phyloP scores from a whole-genome alignment of 2,329 filamentous ascomycete genomes.

The Trichoderma cornu-damae region DNA sequence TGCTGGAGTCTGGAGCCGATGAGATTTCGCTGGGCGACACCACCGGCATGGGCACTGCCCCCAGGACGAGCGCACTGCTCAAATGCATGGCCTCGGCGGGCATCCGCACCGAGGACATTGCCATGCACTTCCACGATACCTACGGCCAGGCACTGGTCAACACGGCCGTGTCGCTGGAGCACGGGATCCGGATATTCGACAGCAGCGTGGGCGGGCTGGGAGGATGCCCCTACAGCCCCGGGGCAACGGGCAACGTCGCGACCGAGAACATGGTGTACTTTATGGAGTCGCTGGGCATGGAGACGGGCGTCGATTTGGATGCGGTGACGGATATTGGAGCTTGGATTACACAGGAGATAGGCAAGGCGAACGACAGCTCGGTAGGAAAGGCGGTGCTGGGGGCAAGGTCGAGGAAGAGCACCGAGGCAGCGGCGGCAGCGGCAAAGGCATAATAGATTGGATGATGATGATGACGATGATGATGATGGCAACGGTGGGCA shows the following conservation, averaged over 20 bases:
- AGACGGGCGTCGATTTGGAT: slow-evolving; percentile 67
- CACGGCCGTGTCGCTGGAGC: slow-evolving; percentile 68
- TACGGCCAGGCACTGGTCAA: slow-evolving; percentile 84
- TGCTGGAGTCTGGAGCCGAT: slow-evolving; percentile 83
- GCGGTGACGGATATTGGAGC: slow-evolving; percentile 62
- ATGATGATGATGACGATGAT: not conserved
- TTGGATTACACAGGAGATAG: slow-evolving; percentile 64
- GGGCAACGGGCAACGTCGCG: slow-evolving; percentile 79
- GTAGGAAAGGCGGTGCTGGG: slow-evolving; percentile 62
- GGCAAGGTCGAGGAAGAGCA: slow-evolving; percentile 36
- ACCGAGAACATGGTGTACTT: slow-evolving; percentile 82
- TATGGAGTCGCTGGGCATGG: slow-evolving; percentile 66
- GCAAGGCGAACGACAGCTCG: slow-evolving; percentile 57
- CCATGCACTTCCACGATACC: slow-evolving; percentile 85
- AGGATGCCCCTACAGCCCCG: slow-evolving; percentile 79
- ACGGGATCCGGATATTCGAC: slow-evolving; percentile 75
- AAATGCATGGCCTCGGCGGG: slow-evolving; percentile 61
- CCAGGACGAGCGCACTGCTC: slow-evolving; percentile 59
- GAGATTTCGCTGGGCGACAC: slow-evolving; percentile 90
- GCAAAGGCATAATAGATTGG: slow-evolving; percentile 16
- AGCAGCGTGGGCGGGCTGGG: slow-evolving; percentile 74
- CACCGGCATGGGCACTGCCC: slow-evolving; percentile 83
- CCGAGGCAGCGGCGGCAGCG: slow-evolving; percentile 26
- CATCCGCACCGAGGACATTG: slow-evolving; percentile 64
- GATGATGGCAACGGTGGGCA: no score